phyloP scores from a whole-genome alignment of 2,329 filamentous ascomycete species.

The Penicillium sp. region DNA sequence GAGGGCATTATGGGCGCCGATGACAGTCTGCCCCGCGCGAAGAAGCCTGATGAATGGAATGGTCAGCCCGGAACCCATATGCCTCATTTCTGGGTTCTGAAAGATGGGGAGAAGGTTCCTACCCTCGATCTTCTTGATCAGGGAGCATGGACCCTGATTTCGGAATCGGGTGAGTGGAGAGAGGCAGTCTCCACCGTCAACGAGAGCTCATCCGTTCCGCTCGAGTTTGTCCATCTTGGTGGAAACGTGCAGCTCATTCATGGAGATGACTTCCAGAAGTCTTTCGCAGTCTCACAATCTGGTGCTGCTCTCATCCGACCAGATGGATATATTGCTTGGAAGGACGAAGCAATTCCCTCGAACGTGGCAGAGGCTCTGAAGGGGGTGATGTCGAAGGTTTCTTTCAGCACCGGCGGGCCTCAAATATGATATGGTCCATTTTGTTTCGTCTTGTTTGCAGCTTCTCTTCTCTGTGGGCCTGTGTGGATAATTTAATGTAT shows the following conservation, averaged over 20 bases:
- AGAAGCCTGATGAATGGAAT: slow-evolving; percentile 33
- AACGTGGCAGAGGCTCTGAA: slow-evolving; percentile 2
- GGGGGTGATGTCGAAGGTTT: slow-evolving; percentile 5
- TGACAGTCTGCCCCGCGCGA: slow-evolving; percentile 19
- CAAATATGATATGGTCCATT: background rate
- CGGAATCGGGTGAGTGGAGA: slow-evolving; percentile 28
- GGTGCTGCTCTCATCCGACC: slow-evolving; percentile 44
- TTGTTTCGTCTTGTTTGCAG: background rate
- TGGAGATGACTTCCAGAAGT: slow-evolving; percentile 25
- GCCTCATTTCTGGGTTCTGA: slow-evolving; percentile 41
- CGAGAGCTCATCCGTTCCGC: slow-evolving; percentile 14
- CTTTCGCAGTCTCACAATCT: slow-evolving; percentile 35
- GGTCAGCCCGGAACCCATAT: slow-evolving; percentile 40
- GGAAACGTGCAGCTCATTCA: slow-evolving; percentile 14
- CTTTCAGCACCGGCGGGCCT: slow-evolving; percentile 11
- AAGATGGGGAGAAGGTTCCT: slow-evolving; percentile 35
- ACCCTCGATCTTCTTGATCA: slow-evolving; percentile 40
- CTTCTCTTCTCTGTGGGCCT: background rate
- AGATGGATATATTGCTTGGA: slow-evolving; percentile 46
- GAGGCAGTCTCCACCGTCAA: slow-evolving; percentile 22
- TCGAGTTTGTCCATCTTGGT: slow-evolving; percentile 22
- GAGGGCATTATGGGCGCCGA: slow-evolving; percentile 28
- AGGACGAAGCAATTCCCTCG: slow-evolving; percentile 13
- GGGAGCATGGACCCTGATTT: slow-evolving; percentile 36
- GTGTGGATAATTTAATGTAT: background rate